phyloP scores from a whole-genome alignment of 768 basidiomycete genomes.

The Agrocybe praecox region DNA sequence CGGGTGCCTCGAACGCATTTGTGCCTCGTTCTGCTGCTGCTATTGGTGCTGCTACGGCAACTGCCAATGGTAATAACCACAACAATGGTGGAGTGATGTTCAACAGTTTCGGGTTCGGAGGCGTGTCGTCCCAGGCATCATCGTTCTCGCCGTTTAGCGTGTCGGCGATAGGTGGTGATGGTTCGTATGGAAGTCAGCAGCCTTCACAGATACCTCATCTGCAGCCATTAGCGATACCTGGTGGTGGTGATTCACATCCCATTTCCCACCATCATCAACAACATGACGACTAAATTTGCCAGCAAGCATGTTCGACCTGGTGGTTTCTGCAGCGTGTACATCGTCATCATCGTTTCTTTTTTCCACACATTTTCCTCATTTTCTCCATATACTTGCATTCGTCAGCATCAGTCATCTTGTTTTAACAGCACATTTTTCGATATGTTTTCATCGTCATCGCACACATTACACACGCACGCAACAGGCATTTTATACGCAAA shows the following conservation, averaged over 20 bases:
- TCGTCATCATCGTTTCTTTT: conserved; percentile 2
- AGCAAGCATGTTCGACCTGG: neutral
- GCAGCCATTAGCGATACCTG: conserved; percentile 18
- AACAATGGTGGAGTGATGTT: conserved; percentile 8
- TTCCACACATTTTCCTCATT: neutral
- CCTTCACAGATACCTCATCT: neutral
- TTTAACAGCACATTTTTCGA: conserved; percentile 7
- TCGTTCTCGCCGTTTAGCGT: conserved; percentile 24
- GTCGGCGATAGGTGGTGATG: neutral
- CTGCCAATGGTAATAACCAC: too few species aligned
- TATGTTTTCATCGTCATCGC: conserved; percentile 10
- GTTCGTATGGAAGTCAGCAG: too few species aligned
- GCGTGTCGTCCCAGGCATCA: conserved; percentile 5
- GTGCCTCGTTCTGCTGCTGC: conserved; percentile 30
- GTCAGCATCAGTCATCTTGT: neutral
- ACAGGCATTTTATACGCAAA: neutral
- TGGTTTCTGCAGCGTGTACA: neutral
- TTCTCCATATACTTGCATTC: conserved; percentile 2
- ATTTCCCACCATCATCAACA: conserved; percentile 11
- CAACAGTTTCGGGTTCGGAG: conserved; percentile 4
- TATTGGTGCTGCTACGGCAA: too few species aligned
- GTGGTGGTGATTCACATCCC: neutral
- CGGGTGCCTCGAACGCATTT: conserved; percentile 34
- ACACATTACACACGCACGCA: conserved; percentile 6
- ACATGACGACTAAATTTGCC: conserved; percentile 11